Conservation (phyloP, 257 asterid species). For the Solanum rostratum region DNA sequence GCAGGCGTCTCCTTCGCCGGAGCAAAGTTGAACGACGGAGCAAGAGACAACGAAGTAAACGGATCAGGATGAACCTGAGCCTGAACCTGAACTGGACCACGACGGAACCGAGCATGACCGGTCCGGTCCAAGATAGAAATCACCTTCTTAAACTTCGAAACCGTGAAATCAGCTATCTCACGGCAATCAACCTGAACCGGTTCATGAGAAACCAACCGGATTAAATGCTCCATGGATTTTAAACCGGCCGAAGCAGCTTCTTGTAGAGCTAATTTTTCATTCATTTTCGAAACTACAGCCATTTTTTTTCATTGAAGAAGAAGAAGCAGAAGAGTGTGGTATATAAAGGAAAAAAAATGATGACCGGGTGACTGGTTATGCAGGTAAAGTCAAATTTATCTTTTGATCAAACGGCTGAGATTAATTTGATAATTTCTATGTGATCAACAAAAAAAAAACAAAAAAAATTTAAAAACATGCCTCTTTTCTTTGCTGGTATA, state of each 20-base stretch:
- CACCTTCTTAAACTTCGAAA: slow-evolving; percentile 42
- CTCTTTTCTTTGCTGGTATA: background rate
- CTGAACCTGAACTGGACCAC: background rate
- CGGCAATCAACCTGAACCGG: slow-evolving; percentile 36
- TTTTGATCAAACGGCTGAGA: background rate
- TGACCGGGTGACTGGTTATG: slow-evolving; percentile 20
- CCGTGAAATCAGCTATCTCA: slow-evolving; percentile 59
- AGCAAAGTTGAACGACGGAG: slow-evolving; percentile 6
- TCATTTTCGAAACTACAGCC: slow-evolving; percentile 35
- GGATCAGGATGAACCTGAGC: background rate
- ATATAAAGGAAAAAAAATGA: slow-evolving; percentile 8
- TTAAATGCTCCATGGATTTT: slow-evolving; percentile 61
- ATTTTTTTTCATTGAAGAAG: background rate
- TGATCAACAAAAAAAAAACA: background rate
- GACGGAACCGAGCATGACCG: background rate
- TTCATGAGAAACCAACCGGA: slow-evolving; percentile 38
- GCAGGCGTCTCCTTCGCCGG: background rate
- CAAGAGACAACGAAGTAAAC: background rate
- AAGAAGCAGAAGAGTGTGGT: background rate
- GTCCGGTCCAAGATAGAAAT: slow-evolving; percentile 27
- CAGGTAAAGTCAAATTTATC: slow-evolving; percentile 25
- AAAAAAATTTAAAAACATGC: too few species aligned
- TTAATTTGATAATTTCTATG: background rate
- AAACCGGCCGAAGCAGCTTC: slow-evolving; percentile 68
- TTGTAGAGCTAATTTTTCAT: slow-evolving; percentile 44